A percentile compares a stretch with the other conserved stretches of the same genome.
Evolutionary conservation across 805 yeast genomes (phyloP).

Genomic region (Nakazawaea ernobii): DNA sequence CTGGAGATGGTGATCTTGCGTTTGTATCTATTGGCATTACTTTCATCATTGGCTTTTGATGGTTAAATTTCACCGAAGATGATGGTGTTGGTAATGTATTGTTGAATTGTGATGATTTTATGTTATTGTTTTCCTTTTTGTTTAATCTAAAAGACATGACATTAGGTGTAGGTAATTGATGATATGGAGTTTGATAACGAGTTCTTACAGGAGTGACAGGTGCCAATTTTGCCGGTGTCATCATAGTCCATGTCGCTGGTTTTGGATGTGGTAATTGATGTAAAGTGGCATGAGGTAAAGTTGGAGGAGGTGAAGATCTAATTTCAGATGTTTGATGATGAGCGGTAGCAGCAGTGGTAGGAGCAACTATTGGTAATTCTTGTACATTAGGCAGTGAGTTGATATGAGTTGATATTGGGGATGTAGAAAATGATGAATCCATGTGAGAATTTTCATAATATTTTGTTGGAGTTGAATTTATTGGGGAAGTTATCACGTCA

Average conservation of each 20-base stretch:
- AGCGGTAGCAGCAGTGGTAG: slow-evolving; percentile 15
- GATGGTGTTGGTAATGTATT: slow-evolving; percentile 20
- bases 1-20: slow-evolving; percentile 7
- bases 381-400: not conserved
- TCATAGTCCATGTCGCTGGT: slow-evolving; percentile 12
- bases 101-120: slow-evolving; percentile 18
- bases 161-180: slow-evolving; percentile 14
- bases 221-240: slow-evolving; percentile 9
- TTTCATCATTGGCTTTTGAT: slow-evolving; percentile 26
- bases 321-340: slow-evolving; percentile 18
- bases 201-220: slow-evolving; percentile 12
- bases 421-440: slow-evolving; percentile 1
- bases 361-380: not conserved
- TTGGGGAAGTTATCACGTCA: slow-evolving; percentile 1
- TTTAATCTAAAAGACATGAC: slow-evolving; percentile 32
- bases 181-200: slow-evolving; percentile 1
- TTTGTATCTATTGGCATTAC: slow-evolving; percentile 11
- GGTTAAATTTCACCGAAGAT: slow-evolving; percentile 12
- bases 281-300: not conserved
- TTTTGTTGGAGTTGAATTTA: slow-evolving; percentile 1
- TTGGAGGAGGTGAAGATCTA: slow-evolving; percentile 14
- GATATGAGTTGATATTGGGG: slow-evolving; percentile 7
- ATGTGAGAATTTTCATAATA: not conserved
- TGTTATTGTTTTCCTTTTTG: not conserved
- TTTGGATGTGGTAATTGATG: slow-evolving; percentile 5